A percentile compares a stretch with the other conserved stretches of the same genome.
These are phyloP conservation scores for Suhomyces sp. DNA, from an alignment of 805 yeast genomes.

Conservation along the genomic window DNA sequence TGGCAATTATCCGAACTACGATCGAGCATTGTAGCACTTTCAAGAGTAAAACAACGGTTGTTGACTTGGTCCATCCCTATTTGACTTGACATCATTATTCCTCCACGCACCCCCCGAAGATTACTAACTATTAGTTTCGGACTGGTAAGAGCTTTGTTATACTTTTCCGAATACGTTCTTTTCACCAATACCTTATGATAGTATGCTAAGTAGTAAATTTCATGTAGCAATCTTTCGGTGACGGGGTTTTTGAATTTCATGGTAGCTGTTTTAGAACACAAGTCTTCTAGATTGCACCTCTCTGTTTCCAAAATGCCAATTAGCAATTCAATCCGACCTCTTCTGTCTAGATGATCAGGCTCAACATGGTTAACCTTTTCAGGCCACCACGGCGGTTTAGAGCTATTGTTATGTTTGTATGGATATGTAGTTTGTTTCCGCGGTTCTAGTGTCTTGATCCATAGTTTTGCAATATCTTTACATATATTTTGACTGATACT, in stretches of 20 bases:
- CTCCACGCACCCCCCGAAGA: neutral
- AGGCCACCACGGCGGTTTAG: constrained; percentile 77
- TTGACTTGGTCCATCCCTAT: neutral
- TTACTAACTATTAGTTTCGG: neutral
- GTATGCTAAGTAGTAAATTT: constrained; percentile 22
- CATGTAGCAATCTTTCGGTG: constrained; percentile 16
- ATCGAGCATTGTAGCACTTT: neutral
- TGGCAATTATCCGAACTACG: neutral
- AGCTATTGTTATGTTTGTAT: constrained; percentile 48
- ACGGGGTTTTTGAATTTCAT: neutral
- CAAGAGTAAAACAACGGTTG: neutral
- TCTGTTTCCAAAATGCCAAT: constrained; percentile 33
- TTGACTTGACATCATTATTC: neutral
- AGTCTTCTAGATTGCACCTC: constrained; percentile 8
- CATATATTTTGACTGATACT: constrained; percentile 38
- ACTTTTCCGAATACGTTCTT: neutral
- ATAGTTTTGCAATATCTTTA: constrained; percentile 58
- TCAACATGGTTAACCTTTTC: constrained; percentile 53
- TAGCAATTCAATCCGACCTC: constrained; percentile 52
- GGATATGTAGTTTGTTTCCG: constrained; percentile 62
- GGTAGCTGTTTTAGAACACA: constrained; percentile 10
- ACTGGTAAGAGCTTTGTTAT: neutral
- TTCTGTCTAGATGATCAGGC: constrained; percentile 69
- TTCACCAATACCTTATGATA: constrained; percentile 17
- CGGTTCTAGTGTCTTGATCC: constrained; percentile 68